Evolutionary conservation across 805 yeast genomes (phyloP), one percentile per base, ranked within the genome.

Genomic region (Wickerhamiella domercqiae): DNA sequence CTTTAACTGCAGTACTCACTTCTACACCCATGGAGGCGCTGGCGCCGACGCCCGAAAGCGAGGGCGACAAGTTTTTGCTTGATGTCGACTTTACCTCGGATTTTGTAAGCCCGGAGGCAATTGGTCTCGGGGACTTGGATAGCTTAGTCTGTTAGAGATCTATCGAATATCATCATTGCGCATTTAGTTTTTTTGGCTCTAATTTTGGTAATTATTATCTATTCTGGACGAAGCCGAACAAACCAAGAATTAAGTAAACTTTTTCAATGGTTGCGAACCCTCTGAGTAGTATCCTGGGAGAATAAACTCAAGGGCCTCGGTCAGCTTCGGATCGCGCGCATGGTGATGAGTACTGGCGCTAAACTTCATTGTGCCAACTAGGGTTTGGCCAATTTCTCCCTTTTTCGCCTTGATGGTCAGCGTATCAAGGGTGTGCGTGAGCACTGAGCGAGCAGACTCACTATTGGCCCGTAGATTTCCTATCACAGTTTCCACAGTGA

Each of bases 401-500:
- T 60, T 61, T 44, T 78, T 63, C 20, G 59, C 48, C 42, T 72
- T 76, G 21, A 64, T 64, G 47, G 81, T 80, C 45, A 90, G 65
- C 25, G 67, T 68, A 34, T 70, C 72, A 35, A 90, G 71, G 43
- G 87, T 63, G 32, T 67, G 68, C 32, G 72, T 75, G 24, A 93
- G 84, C 36, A 90, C 63, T 40, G 62, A 64, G 56, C 79, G 78
- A 7, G 98, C 97, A 53, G 87, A 87, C 26, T 72, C 77, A 36
- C 80, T 68, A 62, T 90, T 90, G 42, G 94, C 90, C 53, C 72
- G 71, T 55, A 87, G 68, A 57, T 90, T 81, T 39, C 93, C 83
- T 36, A 90, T 84, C 30, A 90, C 95, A 3, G 93, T 79, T 62
- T 86, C 96, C n/a, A 90, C 97, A 6, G 97, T 86, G 34, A 90